These are phyloP conservation scores for Atkinsonella texensis DNA, from an alignment of 2,329 filamentous ascomycete genomes.

Conservation along the genomic window DNA sequence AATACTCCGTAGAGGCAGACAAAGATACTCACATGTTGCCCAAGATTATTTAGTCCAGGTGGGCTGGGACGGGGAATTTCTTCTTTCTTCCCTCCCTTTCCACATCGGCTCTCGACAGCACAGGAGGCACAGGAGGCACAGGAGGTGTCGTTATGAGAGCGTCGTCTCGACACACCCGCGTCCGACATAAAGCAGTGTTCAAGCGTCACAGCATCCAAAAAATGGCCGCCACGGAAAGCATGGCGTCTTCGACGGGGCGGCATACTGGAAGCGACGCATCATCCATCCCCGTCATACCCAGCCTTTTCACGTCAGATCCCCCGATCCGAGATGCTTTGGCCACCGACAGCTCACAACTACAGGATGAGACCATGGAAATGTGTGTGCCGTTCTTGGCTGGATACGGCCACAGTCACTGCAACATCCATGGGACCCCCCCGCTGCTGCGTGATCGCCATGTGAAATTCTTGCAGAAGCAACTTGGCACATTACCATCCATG, in stretches of 20 bases:
- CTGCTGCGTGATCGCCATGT: slow-evolving; percentile 55
- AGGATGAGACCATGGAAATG: slow-evolving; percentile 55
- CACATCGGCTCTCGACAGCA: background rate
- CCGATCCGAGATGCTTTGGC: slow-evolving; percentile 51
- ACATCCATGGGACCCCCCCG: slow-evolving; percentile 59
- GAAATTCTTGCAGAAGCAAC: slow-evolving; percentile 46
- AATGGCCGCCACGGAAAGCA: slow-evolving; percentile 5
- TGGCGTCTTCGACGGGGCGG: background rate
- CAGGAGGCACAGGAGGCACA: background rate
- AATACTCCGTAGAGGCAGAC: background rate
- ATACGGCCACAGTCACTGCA: slow-evolving; percentile 42
- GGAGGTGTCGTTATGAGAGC: slow-evolving; percentile 6
- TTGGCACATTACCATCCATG: slow-evolving; percentile 50
- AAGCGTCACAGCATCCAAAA: slow-evolving; percentile 4
- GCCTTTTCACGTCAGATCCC: slow-evolving; percentile 45
- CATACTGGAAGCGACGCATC: slow-evolving; percentile 9
- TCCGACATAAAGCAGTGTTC: slow-evolving; percentile 7
- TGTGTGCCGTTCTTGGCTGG: slow-evolving; percentile 58
- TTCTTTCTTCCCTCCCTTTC: background rate
- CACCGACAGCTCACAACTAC: slow-evolving; percentile 56
- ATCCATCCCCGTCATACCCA: slow-evolving; percentile 28
- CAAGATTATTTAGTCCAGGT: slow-evolving; percentile 3
- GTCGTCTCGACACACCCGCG: slow-evolving; percentile 4
- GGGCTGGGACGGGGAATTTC: background rate
- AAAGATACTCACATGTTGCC: background rate